Conservation (phyloP, 1,284 basidiomycete species). For the Mycena citricolor region DNA sequence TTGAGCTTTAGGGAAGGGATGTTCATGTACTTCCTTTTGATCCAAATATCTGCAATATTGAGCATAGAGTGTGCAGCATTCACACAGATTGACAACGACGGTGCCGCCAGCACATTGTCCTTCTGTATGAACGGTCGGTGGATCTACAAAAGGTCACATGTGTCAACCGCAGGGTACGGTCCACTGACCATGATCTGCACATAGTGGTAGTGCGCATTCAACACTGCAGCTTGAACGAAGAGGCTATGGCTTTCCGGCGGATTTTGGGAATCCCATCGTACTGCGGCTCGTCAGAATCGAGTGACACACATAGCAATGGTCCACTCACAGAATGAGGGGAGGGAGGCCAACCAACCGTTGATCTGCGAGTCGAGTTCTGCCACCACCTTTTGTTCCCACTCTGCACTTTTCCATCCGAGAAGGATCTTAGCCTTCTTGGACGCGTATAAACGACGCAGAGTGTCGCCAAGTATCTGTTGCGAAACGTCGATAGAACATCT, state of each 20-base stretch:
- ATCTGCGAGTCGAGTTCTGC: slow-evolving; percentile 53
- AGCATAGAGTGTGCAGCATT: slow-evolving; percentile 31
- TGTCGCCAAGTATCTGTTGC: slow-evolving; percentile 13
- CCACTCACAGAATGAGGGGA: slow-evolving; percentile 43
- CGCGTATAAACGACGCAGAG: slow-evolving; percentile 22
- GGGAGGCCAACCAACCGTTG: slow-evolving; percentile 53
- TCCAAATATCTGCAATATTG: slow-evolving; percentile 22
- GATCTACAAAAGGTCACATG: slow-evolving; percentile 31
- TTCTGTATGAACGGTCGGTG: slow-evolving; percentile 59
- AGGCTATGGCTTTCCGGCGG: slow-evolving; percentile 37
- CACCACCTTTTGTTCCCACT: slow-evolving; percentile 44
- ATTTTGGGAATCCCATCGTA: slow-evolving; percentile 50
- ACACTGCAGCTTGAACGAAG: slow-evolving; percentile 53
- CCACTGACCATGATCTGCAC: slow-evolving; percentile 40
- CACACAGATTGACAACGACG: slow-evolving; percentile 31
- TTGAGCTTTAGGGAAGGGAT: neutral
- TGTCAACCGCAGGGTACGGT: neutral
- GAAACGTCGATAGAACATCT: neutral
- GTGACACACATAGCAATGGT: neutral
- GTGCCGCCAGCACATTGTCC: slow-evolving; percentile 23
- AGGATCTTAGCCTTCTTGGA: slow-evolving; percentile 35
- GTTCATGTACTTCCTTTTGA: slow-evolving; percentile 1
- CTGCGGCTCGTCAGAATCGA: slow-evolving; percentile 26
- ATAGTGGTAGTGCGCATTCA: slow-evolving; percentile 51
- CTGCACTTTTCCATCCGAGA: slow-evolving; percentile 37